phyloP scores from a whole-genome alignment of 2,329 filamentous ascomycete genomes.

The Grosmannia serpens region DNA sequence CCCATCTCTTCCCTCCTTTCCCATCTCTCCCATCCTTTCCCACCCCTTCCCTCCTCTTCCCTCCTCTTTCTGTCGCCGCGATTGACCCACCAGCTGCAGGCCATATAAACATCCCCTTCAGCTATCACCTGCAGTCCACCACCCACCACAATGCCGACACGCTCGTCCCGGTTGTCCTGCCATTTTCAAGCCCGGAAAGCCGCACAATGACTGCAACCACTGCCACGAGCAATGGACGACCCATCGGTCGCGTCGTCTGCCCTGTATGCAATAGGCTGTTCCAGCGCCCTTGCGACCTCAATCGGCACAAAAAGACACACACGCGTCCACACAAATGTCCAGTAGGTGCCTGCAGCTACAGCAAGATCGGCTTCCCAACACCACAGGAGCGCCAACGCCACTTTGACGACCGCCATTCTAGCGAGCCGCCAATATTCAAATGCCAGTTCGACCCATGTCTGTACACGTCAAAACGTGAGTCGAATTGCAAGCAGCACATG shows the following conservation, averaged over 20 bases:
- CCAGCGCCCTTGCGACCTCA: slow-evolving; percentile 21
- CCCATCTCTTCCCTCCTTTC: too few species aligned
- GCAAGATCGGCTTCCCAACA: slow-evolving; percentile 60
- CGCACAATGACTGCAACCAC: background rate
- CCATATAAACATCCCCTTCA: background rate
- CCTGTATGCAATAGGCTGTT: slow-evolving; percentile 17
- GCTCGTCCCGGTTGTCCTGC: background rate
- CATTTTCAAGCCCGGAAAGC: background rate
- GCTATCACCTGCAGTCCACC: background rate
- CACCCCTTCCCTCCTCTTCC: background rate
- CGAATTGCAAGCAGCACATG: slow-evolving; percentile 80
- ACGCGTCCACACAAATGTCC: slow-evolving; percentile 66
- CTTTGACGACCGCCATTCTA: slow-evolving; percentile 64
- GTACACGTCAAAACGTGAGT: slow-evolving; percentile 66
- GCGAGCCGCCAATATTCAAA: slow-evolving; percentile 50
- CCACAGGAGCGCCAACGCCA: slow-evolving; percentile 71
- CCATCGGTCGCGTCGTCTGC: slow-evolving; percentile 1
- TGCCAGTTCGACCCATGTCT: slow-evolving; percentile 56
- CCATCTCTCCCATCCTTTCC: background rate
- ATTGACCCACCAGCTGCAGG: background rate
- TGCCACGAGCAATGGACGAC: background rate
- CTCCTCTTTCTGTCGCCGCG: background rate
- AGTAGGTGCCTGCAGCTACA: slow-evolving; percentile 55
- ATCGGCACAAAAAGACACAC: slow-evolving; percentile 70
- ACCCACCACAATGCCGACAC: background rate